A percentile compares a stretch with the other conserved stretches of the same genome.
Evolutionary conservation across 371 early-diverging fungal species (phyloP).

Genomic region (Mucor indicus): DNA sequence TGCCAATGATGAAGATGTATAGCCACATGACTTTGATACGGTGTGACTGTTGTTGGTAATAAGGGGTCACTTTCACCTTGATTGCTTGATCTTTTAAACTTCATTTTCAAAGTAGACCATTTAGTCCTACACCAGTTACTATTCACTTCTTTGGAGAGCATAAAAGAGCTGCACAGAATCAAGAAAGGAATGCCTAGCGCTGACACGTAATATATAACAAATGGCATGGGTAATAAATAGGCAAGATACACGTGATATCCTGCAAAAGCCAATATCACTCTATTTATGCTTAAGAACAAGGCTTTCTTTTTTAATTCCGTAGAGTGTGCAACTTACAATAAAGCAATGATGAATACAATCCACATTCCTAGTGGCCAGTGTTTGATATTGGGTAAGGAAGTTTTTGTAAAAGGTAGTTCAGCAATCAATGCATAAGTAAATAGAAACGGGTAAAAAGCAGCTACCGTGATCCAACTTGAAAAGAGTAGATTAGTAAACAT

Average conservation of each 20-base stretch:
- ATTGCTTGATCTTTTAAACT: background rate
- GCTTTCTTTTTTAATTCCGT: no score
- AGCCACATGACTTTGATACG: slow-evolving; percentile 19
- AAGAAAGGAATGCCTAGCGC: slow-evolving; percentile 54
- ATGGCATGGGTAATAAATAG: slow-evolving; percentile 22
- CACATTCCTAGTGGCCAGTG: slow-evolving; percentile 73
- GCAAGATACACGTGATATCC: slow-evolving; percentile 62
- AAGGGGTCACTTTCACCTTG: background rate
- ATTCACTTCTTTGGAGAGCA: slow-evolving; percentile 46
- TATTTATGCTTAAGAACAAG: slow-evolving; percentile 5
- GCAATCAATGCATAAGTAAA: slow-evolving; percentile 66
- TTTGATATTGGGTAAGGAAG: slow-evolving; percentile 67
- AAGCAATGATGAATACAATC: slow-evolving; percentile 57
- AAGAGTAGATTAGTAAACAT: background rate
- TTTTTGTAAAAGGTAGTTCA: slow-evolving; percentile 70
- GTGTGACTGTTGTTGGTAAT: background rate
- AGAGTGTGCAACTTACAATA: slow-evolving; percentile 24
- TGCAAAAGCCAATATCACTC: slow-evolving; percentile 55
- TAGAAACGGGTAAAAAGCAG: slow-evolving; percentile 73
- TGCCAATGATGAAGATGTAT: slow-evolving; percentile 88
- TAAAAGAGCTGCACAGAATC: slow-evolving; percentile 36
- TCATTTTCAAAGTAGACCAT: background rate
- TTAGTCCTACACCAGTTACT: slow-evolving; percentile 31
- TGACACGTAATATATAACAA: slow-evolving; percentile 58
- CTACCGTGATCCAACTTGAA: slow-evolving; percentile 64